phyloP scores from a whole-genome alignment of 2,329 filamentous ascomycete genomes.

The Aureobasidium mangrovei region DNA sequence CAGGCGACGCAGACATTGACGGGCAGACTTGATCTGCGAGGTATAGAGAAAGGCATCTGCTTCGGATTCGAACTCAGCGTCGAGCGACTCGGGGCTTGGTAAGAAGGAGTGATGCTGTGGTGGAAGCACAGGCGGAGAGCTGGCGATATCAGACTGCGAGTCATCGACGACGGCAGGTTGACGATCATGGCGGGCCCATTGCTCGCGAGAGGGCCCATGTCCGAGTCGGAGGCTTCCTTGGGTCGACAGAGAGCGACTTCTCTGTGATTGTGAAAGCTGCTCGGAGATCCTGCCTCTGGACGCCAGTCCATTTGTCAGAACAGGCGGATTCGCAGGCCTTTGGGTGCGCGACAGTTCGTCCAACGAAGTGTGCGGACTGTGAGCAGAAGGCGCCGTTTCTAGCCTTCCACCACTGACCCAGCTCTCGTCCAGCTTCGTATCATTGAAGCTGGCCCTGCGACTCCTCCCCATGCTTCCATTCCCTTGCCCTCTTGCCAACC shows the following conservation, averaged over 20 bases:
- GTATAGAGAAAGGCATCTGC: constrained; percentile 11
- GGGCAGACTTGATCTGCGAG: constrained; percentile 19
- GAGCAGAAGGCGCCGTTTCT: constrained; percentile 8
- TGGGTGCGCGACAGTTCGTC: constrained; percentile 2
- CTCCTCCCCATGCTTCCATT: not conserved
- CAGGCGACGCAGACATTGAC: constrained; percentile 39
- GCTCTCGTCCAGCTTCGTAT: constrained; percentile 45
- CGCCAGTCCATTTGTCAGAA: not conserved
- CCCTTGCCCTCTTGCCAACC: not conserved
- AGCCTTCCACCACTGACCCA: constrained; percentile 29
- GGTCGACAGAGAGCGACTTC: constrained; percentile 27
- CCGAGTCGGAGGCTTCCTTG: constrained; percentile 28
- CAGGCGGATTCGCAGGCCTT: constrained; percentile 1
- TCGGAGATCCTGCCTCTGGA: not conserved
- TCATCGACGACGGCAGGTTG: not conserved
- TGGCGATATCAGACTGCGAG: constrained; percentile 1
- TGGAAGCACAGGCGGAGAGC: constrained; percentile 1
- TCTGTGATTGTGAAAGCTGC: not conserved
- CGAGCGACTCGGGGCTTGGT: not conserved
- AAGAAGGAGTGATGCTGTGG: not conserved
- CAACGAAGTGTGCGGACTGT: not conserved
- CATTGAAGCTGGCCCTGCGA: constrained; percentile 40
- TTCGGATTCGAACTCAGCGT: not conserved
- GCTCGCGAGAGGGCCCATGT: not conserved
- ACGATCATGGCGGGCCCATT: not conserved